These are phyloP conservation scores for Parasitella parasitica DNA, from an alignment of 371 early-diverging fungal genomes.

Conservation along the genomic window DNA sequence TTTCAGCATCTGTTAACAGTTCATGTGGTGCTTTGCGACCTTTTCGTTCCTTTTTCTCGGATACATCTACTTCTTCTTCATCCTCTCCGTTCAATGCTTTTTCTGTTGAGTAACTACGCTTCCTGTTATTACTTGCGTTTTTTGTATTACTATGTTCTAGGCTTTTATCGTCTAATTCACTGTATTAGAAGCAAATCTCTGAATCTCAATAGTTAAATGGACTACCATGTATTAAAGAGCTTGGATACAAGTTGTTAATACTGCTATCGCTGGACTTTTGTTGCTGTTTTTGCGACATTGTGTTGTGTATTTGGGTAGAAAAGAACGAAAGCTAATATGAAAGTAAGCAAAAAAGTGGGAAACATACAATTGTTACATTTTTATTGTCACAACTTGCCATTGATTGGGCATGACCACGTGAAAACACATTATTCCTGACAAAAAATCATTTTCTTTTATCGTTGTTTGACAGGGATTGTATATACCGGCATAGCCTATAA, in stretches of 20 bases:
- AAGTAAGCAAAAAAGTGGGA: neutral
- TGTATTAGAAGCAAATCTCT: neutral
- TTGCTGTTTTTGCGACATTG: neutral
- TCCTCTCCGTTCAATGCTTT: constrained; percentile 1
- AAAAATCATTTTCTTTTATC: neutral
- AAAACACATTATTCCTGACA: neutral
- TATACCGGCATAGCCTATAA: too few species aligned
- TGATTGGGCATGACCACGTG: neutral
- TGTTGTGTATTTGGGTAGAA: neutral
- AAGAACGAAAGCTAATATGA: neutral
- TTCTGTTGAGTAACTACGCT: constrained; percentile 11
- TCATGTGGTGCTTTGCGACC: constrained; percentile 58
- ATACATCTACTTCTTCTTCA: neutral
- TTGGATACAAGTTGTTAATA: neutral
- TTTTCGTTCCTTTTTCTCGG: constrained; percentile 26
- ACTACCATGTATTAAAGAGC: neutral
- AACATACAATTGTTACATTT: neutral
- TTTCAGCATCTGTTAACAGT: constrained; percentile 88
- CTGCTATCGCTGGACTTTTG: neutral
- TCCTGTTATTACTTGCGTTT: neutral
- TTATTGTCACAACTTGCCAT: neutral
- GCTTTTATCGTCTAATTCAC: neutral
- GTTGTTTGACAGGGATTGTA: neutral
- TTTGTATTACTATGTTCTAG: neutral
- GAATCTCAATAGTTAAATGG: too few species aligned